Base-by-base conservation (phyloP, 805 yeast genomes). In the Candida golubevii region DNA sequence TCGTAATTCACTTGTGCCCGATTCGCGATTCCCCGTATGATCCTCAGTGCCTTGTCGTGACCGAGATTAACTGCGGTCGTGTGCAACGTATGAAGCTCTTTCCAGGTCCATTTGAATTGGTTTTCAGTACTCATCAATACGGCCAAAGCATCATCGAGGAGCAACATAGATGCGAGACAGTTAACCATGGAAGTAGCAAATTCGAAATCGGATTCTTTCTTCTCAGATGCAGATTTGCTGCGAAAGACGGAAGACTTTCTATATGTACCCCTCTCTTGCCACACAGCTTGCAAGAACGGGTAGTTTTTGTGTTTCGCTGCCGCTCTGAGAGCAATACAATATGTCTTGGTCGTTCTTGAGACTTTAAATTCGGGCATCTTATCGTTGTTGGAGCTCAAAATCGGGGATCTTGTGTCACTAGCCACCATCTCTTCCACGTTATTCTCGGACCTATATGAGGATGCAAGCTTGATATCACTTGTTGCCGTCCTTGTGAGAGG, bases 181-280 rank as follows among this genome's bases (percentile, higher is more conserved):
- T 71, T 65, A 1, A 87, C 78, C 85, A 88, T 83, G 10, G 78
- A 70, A 26, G 77, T 63, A 1, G 97, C 96, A 71, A 89, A 88
- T 46, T 67, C 71, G 59, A 80, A 80, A 56, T 84, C 91, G 4
- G 71, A 61, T 4, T 60, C 57, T 35, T 74, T 74, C 51, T 75
- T 79, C 27, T 53, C 59, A 0, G 45, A 41, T 8, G 65, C 54
- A 0, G 68, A 39, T 13, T 79, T 56, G 0, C 45, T 32, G 41
- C 70, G 75, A 68, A 85, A 89, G 3, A 52, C 50, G 0, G 38
- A 23, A 0, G 85, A 72, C 46, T 78, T 78, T 41, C 97, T 71
- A 64, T 75, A 88, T 18, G 60, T 48, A 2, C 97, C 97, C 55
- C 97, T 77, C 56, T 86, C 95, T 2, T 65, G 62, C 95, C 96